Evolutionary conservation across 306 rosid genomes (phyloP).

Genomic region (Erythrophleum fordii): DNA sequence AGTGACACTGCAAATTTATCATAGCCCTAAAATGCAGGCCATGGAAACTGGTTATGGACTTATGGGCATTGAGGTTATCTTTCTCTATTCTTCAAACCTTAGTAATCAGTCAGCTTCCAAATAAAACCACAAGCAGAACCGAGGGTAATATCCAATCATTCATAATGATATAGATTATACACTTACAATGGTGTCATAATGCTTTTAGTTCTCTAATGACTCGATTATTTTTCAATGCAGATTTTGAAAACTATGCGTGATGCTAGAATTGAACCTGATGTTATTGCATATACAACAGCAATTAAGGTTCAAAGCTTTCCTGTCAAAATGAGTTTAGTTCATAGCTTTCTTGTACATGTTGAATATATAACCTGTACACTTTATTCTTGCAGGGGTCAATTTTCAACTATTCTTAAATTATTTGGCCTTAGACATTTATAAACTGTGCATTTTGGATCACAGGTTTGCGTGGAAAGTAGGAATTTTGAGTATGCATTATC

Average conservation of each 20-base stretch:
- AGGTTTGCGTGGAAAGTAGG: conserved; percentile 83
- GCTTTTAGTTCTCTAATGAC: conserved; percentile 43
- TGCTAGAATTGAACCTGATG: conserved; percentile 84
- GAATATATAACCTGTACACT: background rate
- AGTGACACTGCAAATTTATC: conserved; percentile 16
- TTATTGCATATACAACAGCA: conserved; percentile 82
- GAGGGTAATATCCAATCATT: background rate
- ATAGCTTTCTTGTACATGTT: conserved; percentile 4
- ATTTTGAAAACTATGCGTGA: conserved; percentile 72
- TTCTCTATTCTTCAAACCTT: conserved; percentile 24
- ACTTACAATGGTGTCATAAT: conserved; percentile 25
- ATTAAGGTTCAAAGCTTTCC: conserved; percentile 69
- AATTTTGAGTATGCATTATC: conserved; percentile 64
- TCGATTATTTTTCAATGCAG: conserved; percentile 55
- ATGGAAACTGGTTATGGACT: conserved; percentile 1
- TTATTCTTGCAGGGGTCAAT: conserved; percentile 16
- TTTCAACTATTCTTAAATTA: conserved; percentile 22
- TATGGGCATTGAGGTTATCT: background rate
- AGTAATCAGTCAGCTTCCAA: conserved; percentile 20
- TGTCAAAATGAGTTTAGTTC: conserved; percentile 35
- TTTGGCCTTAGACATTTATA: conserved; percentile 27
- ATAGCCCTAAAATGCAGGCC: background rate
- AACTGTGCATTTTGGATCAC: conserved; percentile 47
- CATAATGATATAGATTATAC: background rate
- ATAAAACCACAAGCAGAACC: conserved; percentile 21